Percentiles rank a stretch among this genome's conserved stretches.
These are phyloP conservation scores for Salix suchowensis DNA, from an alignment of 345 rosid genomes.

Conservation along the genomic window DNA sequence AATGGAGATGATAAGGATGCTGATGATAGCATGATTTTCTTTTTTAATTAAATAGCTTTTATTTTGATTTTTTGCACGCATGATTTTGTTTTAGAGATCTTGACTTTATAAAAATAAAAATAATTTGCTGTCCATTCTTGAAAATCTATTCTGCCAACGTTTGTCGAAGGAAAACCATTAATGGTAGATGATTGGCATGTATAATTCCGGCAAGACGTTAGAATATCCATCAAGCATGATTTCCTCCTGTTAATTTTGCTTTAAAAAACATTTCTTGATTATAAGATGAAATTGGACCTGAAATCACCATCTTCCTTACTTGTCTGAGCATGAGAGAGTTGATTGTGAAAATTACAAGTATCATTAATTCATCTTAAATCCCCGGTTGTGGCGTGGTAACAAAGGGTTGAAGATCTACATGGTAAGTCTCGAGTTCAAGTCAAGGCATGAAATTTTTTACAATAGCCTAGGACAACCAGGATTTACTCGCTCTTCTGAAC, in stretches of 20 bases:
- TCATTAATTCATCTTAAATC: background rate
- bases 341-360: background rate
- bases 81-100: too few relatives aligned
- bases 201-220: background rate
- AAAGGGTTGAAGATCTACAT: too few relatives aligned
- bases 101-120: too few relatives aligned
- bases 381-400: accelerated
- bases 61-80: too few relatives aligned
- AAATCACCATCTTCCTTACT: background rate
- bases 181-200: background rate
- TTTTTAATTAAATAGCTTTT: too few relatives aligned
- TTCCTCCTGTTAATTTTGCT: background rate
- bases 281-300: too few relatives aligned
- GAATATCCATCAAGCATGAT: background rate
- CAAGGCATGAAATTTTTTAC: accelerated
- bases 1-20: background rate
- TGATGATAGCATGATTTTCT: too few relatives aligned
- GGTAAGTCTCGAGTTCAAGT: too few relatives aligned
- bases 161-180: background rate
- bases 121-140: too few relatives aligned
- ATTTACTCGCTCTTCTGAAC: accelerated
- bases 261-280: too few relatives aligned
- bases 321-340: background rate
- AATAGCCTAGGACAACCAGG: accelerated
- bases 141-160: background rate